Percentiles rank a stretch among this genome's conserved stretches.
phyloP scores from a whole-genome alignment of 2,329 filamentous ascomycete genomes.

The Purpureocillium takamizusanense region DNA sequence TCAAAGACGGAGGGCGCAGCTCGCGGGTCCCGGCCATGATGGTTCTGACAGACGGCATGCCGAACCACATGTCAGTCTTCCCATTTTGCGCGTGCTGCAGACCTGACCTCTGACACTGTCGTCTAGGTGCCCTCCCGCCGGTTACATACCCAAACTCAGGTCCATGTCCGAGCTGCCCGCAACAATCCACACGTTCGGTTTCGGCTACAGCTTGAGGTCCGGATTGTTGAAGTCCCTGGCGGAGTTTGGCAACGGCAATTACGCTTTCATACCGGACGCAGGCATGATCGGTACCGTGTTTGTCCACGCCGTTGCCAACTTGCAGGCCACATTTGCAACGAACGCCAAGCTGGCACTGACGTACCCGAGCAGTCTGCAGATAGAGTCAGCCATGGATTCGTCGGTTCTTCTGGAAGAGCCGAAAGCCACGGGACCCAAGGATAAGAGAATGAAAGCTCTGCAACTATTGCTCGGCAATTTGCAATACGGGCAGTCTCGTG shows the following conservation, averaged over 20 bases:
- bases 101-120: neutral
- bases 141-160: constrained; percentile 46
- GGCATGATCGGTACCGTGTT: constrained; percentile 57
- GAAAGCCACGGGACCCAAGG: neutral
- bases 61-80: constrained; percentile 38
- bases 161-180: constrained; percentile 29
- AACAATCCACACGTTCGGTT: constrained; percentile 29
- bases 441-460: constrained; percentile 15
- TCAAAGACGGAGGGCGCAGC: constrained; percentile 21
- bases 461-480: constrained; percentile 39
- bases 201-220: constrained; percentile 25
- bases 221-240: constrained; percentile 51
- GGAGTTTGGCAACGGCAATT: constrained; percentile 47
- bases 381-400: constrained; percentile 30
- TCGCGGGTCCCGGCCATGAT: constrained; percentile 39
- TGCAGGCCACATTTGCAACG: constrained; percentile 49
- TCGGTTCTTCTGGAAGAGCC: constrained; percentile 26
- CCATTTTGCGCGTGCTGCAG: rapidly evolving
- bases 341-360: constrained; percentile 32
- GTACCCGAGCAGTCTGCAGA: constrained; percentile 23
- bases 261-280: constrained; percentile 52
- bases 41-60: constrained; percentile 45
- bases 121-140: constrained; percentile 34
- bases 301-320: constrained; percentile 51
- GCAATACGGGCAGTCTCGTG: constrained; percentile 52